phyloP scores from a whole-genome alignment of 1,284 basidiomycete species.

The Malassezia obtusa region DNA sequence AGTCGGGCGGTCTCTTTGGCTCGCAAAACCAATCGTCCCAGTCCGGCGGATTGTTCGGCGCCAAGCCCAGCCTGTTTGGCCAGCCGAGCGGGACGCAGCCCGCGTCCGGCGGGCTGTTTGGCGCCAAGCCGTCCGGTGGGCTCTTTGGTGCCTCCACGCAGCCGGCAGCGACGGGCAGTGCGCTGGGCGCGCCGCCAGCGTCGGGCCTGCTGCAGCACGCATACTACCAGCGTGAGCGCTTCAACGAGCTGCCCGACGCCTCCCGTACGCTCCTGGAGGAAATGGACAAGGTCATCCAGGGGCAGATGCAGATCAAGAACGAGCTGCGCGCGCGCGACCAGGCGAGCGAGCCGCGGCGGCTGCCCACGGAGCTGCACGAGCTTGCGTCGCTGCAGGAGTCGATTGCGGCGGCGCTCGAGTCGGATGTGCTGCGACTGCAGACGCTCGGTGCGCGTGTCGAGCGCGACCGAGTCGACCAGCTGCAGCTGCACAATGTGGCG shows the following conservation, averaged over 20 bases:
- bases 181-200: background rate
- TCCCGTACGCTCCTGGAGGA: conserved; percentile 36
- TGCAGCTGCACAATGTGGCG: conserved; percentile 32
- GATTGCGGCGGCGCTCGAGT: conserved; percentile 29
- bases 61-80: background rate
- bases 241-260: conserved; percentile 43
- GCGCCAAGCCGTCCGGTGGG: background rate
- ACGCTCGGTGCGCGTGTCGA: conserved; percentile 26
- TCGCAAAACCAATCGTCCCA: background rate
- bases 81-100: background rate
- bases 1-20: conserved; percentile 25
- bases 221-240: conserved; percentile 42
- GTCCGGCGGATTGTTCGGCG: background rate
- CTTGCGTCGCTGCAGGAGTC: conserved; percentile 28
- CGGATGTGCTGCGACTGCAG: conserved; percentile 21
- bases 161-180: background rate
- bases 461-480: conserved; percentile 32
- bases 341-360: conserved; percentile 27
- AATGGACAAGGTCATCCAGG: conserved; percentile 30
- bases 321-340: conserved; percentile 31
- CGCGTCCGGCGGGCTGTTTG: conserved; percentile 22
- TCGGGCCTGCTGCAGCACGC: conserved; percentile 31
- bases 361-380: conserved; percentile 31
- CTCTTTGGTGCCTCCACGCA: background rate
- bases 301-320: conserved; percentile 27